Evolutionary conservation across 805 yeast species (phyloP), one percentile per base, ranked within the genome.

Genomic region (Metschnikowia henanensis): DNA sequence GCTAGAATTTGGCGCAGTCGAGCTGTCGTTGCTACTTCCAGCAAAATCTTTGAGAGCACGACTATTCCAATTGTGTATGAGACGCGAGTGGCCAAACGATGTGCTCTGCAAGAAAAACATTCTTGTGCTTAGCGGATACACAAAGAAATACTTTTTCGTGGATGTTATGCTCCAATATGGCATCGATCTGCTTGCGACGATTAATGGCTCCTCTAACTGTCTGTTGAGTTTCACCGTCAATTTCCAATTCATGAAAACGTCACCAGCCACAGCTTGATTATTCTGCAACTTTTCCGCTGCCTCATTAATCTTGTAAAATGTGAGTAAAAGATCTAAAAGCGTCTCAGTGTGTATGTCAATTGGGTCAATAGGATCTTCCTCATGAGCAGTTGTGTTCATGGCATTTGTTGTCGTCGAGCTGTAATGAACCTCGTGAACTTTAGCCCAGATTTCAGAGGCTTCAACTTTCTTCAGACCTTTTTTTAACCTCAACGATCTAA

Each of bases 21-120:
- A 21, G 29, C 45, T 45, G 10, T 47, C 50, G 31, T 45, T 54
- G 32, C 39, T 38, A 19, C 41, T 26, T 19, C 72, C 68, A 26
- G 68, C 75, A 40, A 62, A 39, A 8, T 41, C 47, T 21, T 42
- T 40, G 5, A 36, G 26, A 12, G 46, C 45, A 7, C 48, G 45
- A 4, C 66, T 57, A 53, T 80, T 85, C 96, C 96, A 89, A 35
- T 80, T 73, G 47, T 84, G 84, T 44, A 92, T 83, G 36, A 88
- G 67, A 44, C 97, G 73, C 1, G 95, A 85, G 59, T 87, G 84
- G 0, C 98, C 98, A 68, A 87, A 91, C 0, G 97, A 90, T 0
- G 97, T 88, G 6, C 91, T 81, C 52, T 87, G 92, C 43, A 92
- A 64, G 56, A 87, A 89, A 50, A 81, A 77, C 33, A 86, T 72